Base-by-base conservation (phyloP, 169 alveolate genomes). In the Amoebophrya sp. region DNA sequence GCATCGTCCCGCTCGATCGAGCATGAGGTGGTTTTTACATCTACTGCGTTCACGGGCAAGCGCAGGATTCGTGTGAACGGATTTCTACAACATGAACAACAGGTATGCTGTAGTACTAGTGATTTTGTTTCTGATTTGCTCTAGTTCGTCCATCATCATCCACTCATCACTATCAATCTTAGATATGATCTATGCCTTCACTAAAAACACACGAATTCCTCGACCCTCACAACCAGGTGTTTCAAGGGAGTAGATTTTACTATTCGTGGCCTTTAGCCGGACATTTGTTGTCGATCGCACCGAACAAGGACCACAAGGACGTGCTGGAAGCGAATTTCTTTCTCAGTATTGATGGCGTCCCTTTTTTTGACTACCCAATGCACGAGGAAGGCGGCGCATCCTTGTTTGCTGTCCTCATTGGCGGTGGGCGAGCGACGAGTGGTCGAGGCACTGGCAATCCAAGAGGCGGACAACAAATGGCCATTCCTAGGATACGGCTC, bases 81-180 rank as follows among this genome's bases (percentile, higher is more conserved):
- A 1, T 65, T 65, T 65, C 83, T 65, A 36, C 83, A 65, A 36
- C 83, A 65, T 36, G 83, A 65, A 65, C 83, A 65, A 36, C 83
- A 65, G 83, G n/a, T n/a, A n/a, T n/a, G n/a, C n/a, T n/a, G n/a
- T n/a, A n/a, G n/a, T n/a, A n/a, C n/a, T n/a, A n/a, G n/a, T n/a
- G n/a, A n/a, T n/a, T n/a, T n/a, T n/a, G n/a, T n/a, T n/a, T n/a
- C n/a, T n/a, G n/a, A n/a, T n/a, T n/a, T n/a, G n/a, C n/a, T n/a
- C n/a, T n/a, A n/a, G n/a, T n/a, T n/a, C n/a, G n/a, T n/a, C n/a
- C n/a, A n/a, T n/a, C n/a, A n/a, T n/a, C n/a, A n/a, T n/a, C n/a
- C n/a, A n/a, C n/a, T n/a, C n/a, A n/a, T n/a, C n/a, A n/a, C n/a
- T n/a, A n/a, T n/a, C n/a, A n/a, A n/a, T n/a, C n/a, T n/a, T n/a